These are phyloP conservation scores for Argentina anserina DNA, from an alignment of 306 rosid species.

Conservation along the genomic window DNA sequence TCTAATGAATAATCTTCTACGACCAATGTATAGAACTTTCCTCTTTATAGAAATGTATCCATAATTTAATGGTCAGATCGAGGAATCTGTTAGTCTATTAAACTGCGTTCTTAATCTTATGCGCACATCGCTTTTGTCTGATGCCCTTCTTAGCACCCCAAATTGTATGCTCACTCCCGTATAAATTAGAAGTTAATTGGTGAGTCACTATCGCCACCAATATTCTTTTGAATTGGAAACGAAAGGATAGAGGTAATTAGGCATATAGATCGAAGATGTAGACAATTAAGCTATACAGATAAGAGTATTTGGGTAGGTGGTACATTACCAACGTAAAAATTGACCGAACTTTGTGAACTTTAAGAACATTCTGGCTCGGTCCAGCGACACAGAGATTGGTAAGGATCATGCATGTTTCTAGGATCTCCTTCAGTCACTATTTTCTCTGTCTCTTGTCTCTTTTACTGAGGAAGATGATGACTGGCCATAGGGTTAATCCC, in stretches of 20 bases:
- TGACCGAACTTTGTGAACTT: background rate
- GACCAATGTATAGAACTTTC: too few species aligned
- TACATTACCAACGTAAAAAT: background rate
- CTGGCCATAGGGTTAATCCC: background rate
- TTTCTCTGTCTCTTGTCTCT: background rate
- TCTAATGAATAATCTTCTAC: too few species aligned
- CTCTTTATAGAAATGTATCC: too few species aligned
- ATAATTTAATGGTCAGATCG: too few species aligned
- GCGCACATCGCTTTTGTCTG: too few species aligned
- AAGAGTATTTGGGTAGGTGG: background rate
- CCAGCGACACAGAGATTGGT: background rate
- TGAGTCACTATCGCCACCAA: background rate
- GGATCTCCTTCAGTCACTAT: background rate
- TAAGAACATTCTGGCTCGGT: slow-evolving; percentile 1
- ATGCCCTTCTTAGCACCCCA: background rate
- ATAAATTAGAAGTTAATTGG: background rate
- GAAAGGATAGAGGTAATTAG: background rate
- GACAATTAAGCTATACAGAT: background rate
- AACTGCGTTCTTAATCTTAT: too few species aligned
- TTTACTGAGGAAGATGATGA: background rate
- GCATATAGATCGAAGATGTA: slow-evolving; percentile 2
- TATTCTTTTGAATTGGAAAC: background rate
- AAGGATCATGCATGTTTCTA: slow-evolving; percentile 11
- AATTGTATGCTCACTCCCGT: background rate
- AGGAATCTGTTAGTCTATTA: too few species aligned